Conservation (phyloP, 768 basidiomycete genomes). For the Lyophyllum shimeji region DNA sequence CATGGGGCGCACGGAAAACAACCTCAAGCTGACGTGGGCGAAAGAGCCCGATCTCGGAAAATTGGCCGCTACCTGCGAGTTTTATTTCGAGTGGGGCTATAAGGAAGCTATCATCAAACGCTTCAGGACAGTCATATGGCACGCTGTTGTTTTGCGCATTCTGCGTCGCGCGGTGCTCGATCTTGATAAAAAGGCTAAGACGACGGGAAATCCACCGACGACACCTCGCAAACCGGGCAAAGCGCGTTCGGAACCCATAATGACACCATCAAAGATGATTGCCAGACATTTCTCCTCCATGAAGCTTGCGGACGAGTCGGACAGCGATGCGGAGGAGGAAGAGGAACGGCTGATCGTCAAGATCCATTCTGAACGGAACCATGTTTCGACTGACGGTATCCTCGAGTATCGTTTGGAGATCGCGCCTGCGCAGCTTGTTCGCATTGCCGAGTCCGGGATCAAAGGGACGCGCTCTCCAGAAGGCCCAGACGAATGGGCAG, state of each 20-base stretch:
- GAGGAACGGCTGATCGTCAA: conserved; percentile 54
- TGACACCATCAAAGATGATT: conserved; percentile 58
- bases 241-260: conserved; percentile 24
- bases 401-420: conserved; percentile 83
- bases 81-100: conserved; percentile 92
- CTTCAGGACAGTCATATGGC: conserved; percentile 83
- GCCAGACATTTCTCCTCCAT: conserved; percentile 54
- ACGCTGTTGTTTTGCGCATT: conserved; percentile 66
- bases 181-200: conserved; percentile 29
- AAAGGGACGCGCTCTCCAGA: conserved; percentile 54
- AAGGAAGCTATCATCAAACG: conserved; percentile 80
- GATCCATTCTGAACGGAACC: conserved; percentile 64
- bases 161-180: conserved; percentile 65
- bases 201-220: conserved; percentile 17
- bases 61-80: conserved; percentile 79
- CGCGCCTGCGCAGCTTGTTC: conserved; percentile 64
- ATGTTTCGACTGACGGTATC: conserved; percentile 67
- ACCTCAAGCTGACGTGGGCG: conserved; percentile 40
- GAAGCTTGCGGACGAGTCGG: conserved; percentile 26
- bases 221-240: conserved; percentile 42
- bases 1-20: conserved; percentile 39
- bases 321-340: conserved; percentile 33
- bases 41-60: conserved; percentile 68
- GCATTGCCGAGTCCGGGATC: conserved; percentile 64
- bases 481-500: conserved; percentile 50